Evolutionary conservation across 495 filamentous ascomycete genomes (phyloP), one percentile per base, ranked within the genome.

Genomic region (Lindgomyces ingoldianus): DNA sequence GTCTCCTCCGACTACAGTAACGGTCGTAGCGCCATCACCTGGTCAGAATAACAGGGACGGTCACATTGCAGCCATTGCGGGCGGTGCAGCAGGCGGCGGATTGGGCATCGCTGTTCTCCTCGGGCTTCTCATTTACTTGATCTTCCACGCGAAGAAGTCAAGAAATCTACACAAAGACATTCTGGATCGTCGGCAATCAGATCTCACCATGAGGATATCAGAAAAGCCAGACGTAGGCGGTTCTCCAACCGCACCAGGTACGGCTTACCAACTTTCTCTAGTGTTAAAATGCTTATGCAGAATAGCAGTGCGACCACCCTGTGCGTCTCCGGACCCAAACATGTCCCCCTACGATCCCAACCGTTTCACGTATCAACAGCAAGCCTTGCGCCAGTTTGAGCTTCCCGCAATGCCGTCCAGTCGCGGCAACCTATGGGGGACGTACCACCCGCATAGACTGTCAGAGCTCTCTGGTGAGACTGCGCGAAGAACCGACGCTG

Each of bases 41-140:
- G 25, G 21, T 26, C 49, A 52, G 49, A 25, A 52, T 29, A 52
- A 30, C 14, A 19, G 25, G 11, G 30, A 11, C 18, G 27, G 18
- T 41, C 30, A 57, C 19, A 57, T 45, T 12, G 54, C 33, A 21
- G 33, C 36, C 3, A 57, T 57, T 45, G 54, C 33, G 19, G 54
- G 54, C 2, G 54, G 54, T 45, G 54, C 54, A 3, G 54, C 54
- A 14, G 54, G 54, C 16, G 54, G 54, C 19, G 54, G 33, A 16
- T 14, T 45, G 30, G 54, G 2, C 19, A 41, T 57, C 18, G 39
- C 39, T 18, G 11, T 57, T 44, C 54, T 57, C 11, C 16, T 57
- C 30, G 54, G 54, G 2, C 54, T 57, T 44, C 33, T 57, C 33
- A 16, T 57, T 10, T 57, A 57, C 24, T 57, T 44, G 21, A 57